These are phyloP conservation scores for Podila verticillata DNA, from an alignment of 192 early-diverging fungal species.

Conservation along the genomic window DNA sequence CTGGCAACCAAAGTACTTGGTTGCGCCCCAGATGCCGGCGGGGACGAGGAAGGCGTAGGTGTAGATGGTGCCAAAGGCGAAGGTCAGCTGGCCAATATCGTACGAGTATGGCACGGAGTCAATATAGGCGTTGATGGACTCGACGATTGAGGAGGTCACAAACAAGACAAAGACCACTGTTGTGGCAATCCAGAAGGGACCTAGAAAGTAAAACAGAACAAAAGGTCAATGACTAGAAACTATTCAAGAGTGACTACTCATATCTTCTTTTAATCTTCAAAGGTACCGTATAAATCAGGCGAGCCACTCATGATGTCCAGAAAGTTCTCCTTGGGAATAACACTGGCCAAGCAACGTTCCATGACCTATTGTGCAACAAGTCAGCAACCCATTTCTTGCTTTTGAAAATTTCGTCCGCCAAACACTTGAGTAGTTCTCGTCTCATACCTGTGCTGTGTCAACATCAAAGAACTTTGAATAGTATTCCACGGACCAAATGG, in stretches of 20 bases:
- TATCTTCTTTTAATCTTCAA: no score
- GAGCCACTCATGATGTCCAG: conserved; percentile 82
- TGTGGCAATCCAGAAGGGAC: conserved; percentile 98
- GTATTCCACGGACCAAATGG: conserved; percentile 93
- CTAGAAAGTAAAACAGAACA: conserved; percentile 33
- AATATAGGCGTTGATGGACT: conserved; percentile 78
- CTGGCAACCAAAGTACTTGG: conserved; percentile 86
- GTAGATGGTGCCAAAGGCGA: conserved; percentile 86
- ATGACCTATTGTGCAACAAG: conserved; percentile 63
- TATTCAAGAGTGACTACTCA: no score
- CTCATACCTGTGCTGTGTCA: conserved; percentile 85
- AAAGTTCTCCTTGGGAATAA: conserved; percentile 82
- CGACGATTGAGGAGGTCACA: conserved; percentile 89
- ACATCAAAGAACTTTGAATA: conserved; percentile 95
- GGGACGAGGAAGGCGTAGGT: conserved; percentile 80
- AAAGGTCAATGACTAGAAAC: not conserved
- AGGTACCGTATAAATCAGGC: conserved; percentile 92
- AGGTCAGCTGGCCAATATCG: conserved; percentile 85
- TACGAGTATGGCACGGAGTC: conserved; percentile 63
- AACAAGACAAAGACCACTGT: conserved; percentile 95
- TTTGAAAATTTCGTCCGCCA: not conserved
- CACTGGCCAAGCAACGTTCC: conserved; percentile 72
- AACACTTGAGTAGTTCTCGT: not conserved
- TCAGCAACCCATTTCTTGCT: not conserved
- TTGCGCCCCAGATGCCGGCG: conserved; percentile 77